Evolutionary conservation across 306 rosid genomes (phyloP).

Genomic region (Vachellia collinsii): DNA sequence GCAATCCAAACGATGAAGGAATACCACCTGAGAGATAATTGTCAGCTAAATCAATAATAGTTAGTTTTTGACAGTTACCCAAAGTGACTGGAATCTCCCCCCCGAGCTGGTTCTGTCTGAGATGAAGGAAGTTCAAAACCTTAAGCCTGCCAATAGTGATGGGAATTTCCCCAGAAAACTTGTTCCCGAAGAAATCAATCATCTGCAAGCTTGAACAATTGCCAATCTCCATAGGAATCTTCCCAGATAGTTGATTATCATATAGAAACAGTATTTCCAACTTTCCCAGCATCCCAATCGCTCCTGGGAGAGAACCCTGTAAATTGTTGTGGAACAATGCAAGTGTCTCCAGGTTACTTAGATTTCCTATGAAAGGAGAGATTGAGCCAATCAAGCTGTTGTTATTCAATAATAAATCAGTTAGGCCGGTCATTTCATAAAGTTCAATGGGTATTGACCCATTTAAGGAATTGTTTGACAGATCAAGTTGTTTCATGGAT

Average conservation of each 20-base stretch:
- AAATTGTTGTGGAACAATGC: slow-evolving; percentile 79
- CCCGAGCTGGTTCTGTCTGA: slow-evolving; percentile 82
- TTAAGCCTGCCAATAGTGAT: slow-evolving; percentile 74
- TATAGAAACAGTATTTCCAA: slow-evolving; percentile 79
- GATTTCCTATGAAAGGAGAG: slow-evolving; percentile 75
- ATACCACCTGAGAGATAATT: slow-evolving; percentile 73
- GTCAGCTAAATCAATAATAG: slow-evolving; percentile 80
- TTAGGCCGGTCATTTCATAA: slow-evolving; percentile 54
- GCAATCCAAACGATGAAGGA: slow-evolving; percentile 69
- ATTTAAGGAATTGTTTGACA: slow-evolving; percentile 78
- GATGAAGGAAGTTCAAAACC: slow-evolving; percentile 78
- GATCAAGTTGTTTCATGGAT: slow-evolving; percentile 75
- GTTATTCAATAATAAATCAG: slow-evolving; percentile 85
- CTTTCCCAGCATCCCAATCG: slow-evolving; percentile 83
- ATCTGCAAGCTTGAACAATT: slow-evolving; percentile 79
- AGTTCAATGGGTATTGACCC: slow-evolving; percentile 80
- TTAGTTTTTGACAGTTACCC: slow-evolving; percentile 76
- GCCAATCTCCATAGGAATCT: slow-evolving; percentile 83
- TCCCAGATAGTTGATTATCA: slow-evolving; percentile 76
- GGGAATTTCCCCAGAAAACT: slow-evolving; percentile 73
- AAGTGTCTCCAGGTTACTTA: slow-evolving; percentile 60
- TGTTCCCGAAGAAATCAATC: slow-evolving; percentile 88
- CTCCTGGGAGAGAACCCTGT: slow-evolving; percentile 70
- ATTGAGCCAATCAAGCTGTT: slow-evolving; percentile 81
- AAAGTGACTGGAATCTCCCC: slow-evolving; percentile 83